Base-by-base conservation (phyloP, 2,329 filamentous ascomycete species). In the Penicillium expansum region DNA sequence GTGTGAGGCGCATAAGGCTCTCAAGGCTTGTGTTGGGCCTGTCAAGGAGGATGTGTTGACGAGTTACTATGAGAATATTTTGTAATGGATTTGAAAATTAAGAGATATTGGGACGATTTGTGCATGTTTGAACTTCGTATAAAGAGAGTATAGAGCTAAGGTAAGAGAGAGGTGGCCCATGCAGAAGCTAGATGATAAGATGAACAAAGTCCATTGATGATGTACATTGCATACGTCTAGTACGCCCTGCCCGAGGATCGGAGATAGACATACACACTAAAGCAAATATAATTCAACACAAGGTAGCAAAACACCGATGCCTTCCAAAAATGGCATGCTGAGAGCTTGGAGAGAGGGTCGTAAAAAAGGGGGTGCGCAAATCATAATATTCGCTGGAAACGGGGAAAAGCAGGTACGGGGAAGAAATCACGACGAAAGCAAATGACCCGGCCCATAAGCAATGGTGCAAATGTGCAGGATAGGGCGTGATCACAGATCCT, bases 1-100 rank as follows among this genome's bases (percentile, higher is more conserved):
- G 48, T 85, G 83, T 62, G 77, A 77, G 62, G 83, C 83, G 32
- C 84, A 87, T 63, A 74, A 74, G 55, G 76, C 73, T 27, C 71
- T 86, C 60, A 76, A 74, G 62, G 70, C 70, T 18, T 64, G 72
- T 52, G 69, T 62, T 4, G 66, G 60, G 0, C 66, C 71, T 3
- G 62, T 68, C 0, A 68, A 67, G 61, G 73, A 74, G 54, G 75
- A 76, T 67, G 61, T 73, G 20, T 56, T 76, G 61, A 73, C 68
- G 30, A 70, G 69, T 11, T 76, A 65, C 52, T 77, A 67, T 62
- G 72, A 76, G 64, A 76, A 62, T 57, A 55, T 73, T 29, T 53
- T 73, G 48, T 74, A 48, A 68, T 45, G 10, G n/a, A 49, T 10
- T n/a, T 13, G 9, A 29, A 8, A 48, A 22, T 38, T 18, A 20